Conservation (phyloP, 1,284 basidiomycete genomes). For the Cerioporus squamosus region DNA sequence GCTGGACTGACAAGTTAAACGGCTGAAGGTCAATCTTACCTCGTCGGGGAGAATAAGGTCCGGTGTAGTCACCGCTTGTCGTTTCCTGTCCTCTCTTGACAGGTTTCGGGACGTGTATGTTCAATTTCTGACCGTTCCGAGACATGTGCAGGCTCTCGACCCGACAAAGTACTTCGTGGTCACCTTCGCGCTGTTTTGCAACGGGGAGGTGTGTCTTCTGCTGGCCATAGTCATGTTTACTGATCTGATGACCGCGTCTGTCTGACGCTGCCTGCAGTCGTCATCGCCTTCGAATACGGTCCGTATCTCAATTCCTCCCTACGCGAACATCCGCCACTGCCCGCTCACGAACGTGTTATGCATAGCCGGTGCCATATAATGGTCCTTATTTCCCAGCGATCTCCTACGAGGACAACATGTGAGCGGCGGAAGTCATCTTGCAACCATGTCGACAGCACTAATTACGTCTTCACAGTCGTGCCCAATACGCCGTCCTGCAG, state of each 20-base stretch:
- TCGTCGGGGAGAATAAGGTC: conserved; percentile 25
- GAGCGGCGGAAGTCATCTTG: neutral
- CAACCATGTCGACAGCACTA: neutral
- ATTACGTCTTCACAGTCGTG: conserved; percentile 14
- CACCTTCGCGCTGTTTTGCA: conserved; percentile 36
- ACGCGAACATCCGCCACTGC: neutral
- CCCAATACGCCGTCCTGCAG: conserved; percentile 34
- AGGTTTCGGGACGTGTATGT: neutral
- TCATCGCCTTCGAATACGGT: conserved; percentile 38
- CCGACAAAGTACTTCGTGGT: conserved; percentile 34
- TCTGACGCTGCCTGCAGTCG: conserved; percentile 24
- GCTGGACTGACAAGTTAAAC: neutral
- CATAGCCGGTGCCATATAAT: conserved; percentile 37
- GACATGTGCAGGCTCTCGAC: conserved; percentile 27
- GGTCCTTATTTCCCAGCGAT: conserved; percentile 39
- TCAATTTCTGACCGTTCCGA: neutral
- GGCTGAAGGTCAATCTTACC: conserved; percentile 20
- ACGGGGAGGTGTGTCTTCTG: conserved; percentile 30
- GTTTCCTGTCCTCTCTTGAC: neutral
- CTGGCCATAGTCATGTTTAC: neutral
- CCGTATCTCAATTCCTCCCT: neutral
- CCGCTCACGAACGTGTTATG: neutral
- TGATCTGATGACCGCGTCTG: neutral
- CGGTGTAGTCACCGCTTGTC: neutral
- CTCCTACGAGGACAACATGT: conserved; percentile 37